A percentile compares a stretch with the other conserved stretches of the same genome.
Evolutionary conservation across 2,329 filamentous ascomycete genomes (phyloP).

Genomic region (Bisporella sp.): DNA sequence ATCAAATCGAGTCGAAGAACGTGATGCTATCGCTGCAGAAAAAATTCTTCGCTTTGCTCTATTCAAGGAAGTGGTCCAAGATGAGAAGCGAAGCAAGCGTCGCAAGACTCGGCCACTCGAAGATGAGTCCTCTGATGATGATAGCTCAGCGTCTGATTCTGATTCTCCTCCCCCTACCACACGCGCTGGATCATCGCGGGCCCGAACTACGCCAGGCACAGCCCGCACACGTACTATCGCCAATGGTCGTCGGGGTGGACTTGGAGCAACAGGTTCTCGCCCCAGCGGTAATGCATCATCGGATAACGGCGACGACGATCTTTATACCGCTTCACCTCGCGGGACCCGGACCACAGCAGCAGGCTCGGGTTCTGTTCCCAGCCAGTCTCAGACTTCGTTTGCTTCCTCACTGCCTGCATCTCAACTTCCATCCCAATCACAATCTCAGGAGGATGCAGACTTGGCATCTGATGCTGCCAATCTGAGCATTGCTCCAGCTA

Average conservation of each 20-base stretch:
- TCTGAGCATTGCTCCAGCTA: slow-evolving; percentile 17
- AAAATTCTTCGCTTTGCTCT: slow-evolving; percentile 87
- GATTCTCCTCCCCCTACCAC: slow-evolving; percentile 23
- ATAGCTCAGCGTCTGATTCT: slow-evolving; percentile 44
- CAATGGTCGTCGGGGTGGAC: slow-evolving; percentile 25
- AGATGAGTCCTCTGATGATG: slow-evolving; percentile 52
- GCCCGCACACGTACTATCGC: slow-evolving; percentile 25
- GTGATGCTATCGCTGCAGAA: slow-evolving; percentile 82
- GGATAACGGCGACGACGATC: slow-evolving; percentile 34
- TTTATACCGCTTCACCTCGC: slow-evolving; percentile 27
- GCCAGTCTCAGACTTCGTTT: slow-evolving; percentile 30
- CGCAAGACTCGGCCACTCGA: slow-evolving; percentile 59
- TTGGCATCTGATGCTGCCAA: slow-evolving; percentile 16
- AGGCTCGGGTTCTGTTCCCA: slow-evolving; percentile 8
- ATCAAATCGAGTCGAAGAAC: slow-evolving; percentile 81
- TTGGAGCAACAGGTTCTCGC: slow-evolving; percentile 11
- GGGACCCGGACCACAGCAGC: slow-evolving; percentile 15
- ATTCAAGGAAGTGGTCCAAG: slow-evolving; percentile 87
- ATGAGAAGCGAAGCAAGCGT: slow-evolving; percentile 76
- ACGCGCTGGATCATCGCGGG: slow-evolving; percentile 25
- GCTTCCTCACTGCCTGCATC: slow-evolving; percentile 32
- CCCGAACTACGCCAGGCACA: slow-evolving; percentile 24
- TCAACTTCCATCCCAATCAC: slow-evolving; percentile 22
- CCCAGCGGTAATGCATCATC: slow-evolving; percentile 34
- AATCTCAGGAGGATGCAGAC: slow-evolving; percentile 22